Evolutionary conservation across 352 stramenopile species (phyloP).

Genomic region (Phytophthora niederhauseri): DNA sequence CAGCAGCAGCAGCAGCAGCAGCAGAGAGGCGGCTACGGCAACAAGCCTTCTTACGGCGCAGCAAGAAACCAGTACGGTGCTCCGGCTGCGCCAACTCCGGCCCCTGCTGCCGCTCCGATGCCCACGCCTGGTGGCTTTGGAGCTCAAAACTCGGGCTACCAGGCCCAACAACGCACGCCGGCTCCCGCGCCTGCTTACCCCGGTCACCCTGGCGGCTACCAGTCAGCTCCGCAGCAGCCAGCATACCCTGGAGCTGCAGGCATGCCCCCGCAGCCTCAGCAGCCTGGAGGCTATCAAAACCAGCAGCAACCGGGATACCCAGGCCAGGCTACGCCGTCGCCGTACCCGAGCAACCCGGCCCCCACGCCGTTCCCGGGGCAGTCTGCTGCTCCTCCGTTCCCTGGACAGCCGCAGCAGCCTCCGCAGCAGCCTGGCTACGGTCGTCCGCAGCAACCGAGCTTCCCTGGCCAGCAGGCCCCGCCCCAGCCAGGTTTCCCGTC

Average conservation of each 20-base stretch:
- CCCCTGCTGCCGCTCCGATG: conserved; percentile 38
- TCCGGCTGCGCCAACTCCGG: conserved; percentile 33
- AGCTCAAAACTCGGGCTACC: conserved; percentile 44
- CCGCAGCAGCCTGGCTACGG: conserved; percentile 43
- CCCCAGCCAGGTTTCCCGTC: conserved; percentile 48
- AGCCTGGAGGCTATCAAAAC: conserved; percentile 34
- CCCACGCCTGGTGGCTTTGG: conserved; percentile 40
- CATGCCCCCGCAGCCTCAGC: conserved; percentile 37
- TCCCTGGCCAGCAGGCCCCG: conserved; percentile 29
- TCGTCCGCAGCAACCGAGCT: conserved; percentile 46
- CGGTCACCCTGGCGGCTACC: conserved; percentile 42
- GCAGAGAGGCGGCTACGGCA: conserved; percentile 44
- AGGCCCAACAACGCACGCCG: conserved; percentile 43
- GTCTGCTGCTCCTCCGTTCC: conserved; percentile 39
- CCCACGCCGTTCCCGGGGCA: conserved; percentile 45
- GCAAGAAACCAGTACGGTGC: conserved; percentile 51
- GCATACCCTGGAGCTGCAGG: conserved; percentile 38
- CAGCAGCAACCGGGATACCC: conserved; percentile 48
- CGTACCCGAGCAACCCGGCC: conserved; percentile 27
- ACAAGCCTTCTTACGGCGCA: conserved; percentile 37
- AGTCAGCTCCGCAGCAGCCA: conserved; percentile 39
- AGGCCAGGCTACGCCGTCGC: conserved; percentile 41
- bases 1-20: conserved; percentile 27
- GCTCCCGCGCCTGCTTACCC: conserved; percentile 47
- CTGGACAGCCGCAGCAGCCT: conserved; percentile 39